Percentiles rank a stretch among this genome's conserved stretches.
Conservation (phyloP, 2,329 filamentous ascomycete genomes). For the Colletotrichum liriopes region DNA sequence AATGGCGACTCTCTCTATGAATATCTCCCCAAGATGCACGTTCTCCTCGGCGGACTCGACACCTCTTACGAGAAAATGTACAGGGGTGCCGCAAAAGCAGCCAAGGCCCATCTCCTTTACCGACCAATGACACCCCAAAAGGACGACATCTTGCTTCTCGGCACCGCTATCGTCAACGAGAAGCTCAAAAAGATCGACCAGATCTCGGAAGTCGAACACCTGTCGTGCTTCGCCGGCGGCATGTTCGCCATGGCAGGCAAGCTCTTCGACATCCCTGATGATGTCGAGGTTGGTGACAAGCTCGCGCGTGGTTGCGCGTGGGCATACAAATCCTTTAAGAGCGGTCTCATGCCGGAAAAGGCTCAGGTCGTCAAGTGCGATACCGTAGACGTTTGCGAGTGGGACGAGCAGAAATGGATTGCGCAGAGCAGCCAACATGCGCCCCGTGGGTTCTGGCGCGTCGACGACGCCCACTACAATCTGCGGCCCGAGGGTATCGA, state of each 20-base stretch:
- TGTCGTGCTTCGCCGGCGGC: constrained; percentile 68
- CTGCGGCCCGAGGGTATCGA: constrained; percentile 68
- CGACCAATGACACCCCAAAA: constrained; percentile 71
- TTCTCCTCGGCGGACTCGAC: constrained; percentile 71
- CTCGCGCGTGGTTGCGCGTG: constrained; percentile 68
- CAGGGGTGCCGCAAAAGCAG: constrained; percentile 68
- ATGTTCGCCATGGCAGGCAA: constrained; percentile 65
- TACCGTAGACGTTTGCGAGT: constrained; percentile 60
- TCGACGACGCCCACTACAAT: constrained; percentile 65
- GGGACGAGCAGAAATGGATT: constrained; percentile 52
- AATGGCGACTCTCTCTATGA: constrained; percentile 61
- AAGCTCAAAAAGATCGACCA: constrained; percentile 42
- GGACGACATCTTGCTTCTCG: constrained; percentile 70
- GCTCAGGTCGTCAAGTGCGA: constrained; percentile 61
- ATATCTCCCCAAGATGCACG: constrained; percentile 62
- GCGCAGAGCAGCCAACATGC: constrained; percentile 47
- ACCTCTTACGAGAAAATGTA: constrained; percentile 72
- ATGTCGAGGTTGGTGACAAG: constrained; percentile 61
- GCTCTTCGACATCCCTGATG: constrained; percentile 57
- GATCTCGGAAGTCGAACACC: constrained; percentile 59
- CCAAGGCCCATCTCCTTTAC: constrained; percentile 72
- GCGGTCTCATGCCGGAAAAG: constrained; percentile 69
- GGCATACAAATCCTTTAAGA: constrained; percentile 63
- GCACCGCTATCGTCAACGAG: constrained; percentile 48
- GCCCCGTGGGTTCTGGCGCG: constrained; percentile 74